Evolutionary conservation across 805 yeast genomes (phyloP).

Genomic region (Wickerhamomyces canadensis): DNA sequence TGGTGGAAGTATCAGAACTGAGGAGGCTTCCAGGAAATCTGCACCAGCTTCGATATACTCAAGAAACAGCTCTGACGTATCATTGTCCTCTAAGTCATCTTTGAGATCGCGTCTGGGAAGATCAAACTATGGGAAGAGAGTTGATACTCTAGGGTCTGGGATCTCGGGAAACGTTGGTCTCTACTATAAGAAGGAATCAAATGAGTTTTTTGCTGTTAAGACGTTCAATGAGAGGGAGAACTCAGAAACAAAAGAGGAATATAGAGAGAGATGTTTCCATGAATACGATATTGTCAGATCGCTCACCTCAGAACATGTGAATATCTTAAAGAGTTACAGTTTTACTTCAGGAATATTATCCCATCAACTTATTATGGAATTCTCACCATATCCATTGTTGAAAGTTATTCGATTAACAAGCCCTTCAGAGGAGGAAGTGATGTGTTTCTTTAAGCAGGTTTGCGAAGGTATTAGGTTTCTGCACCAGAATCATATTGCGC

Average conservation of each 20-base stretch:
- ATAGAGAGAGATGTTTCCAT: slow-evolving; percentile 62
- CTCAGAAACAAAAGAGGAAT: slow-evolving; percentile 59
- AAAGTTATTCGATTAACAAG: slow-evolving; percentile 80
- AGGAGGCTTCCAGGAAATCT: too few species aligned
- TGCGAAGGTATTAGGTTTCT: slow-evolving; percentile 67
- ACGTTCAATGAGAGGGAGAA: slow-evolving; percentile 35
- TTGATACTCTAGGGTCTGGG: slow-evolving; percentile 24
- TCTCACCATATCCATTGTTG: slow-evolving; percentile 81
- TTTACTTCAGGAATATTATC: slow-evolving; percentile 54
- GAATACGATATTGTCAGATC: slow-evolving; percentile 75
- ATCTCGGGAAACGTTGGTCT: slow-evolving; percentile 32
- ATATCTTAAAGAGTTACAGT: slow-evolving; percentile 70
- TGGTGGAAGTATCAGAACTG: too few species aligned
- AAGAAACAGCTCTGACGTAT: not conserved
- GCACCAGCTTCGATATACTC: too few species aligned
- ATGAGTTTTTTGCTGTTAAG: slow-evolving; percentile 37
- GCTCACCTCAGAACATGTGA: slow-evolving; percentile 52
- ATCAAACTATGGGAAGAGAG: slow-evolving; percentile 14
- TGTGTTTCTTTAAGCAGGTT: slow-evolving; percentile 79
- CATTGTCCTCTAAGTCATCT: not conserved
- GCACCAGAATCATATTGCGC: slow-evolving; percentile 77
- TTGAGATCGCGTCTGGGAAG: not conserved
- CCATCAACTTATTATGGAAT: slow-evolving; percentile 79
- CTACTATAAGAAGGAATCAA: slow-evolving; percentile 13
- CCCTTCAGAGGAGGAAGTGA: slow-evolving; percentile 57